Evolutionary conservation across 495 filamentous ascomycete genomes (phyloP), one percentile per base, ranked within the genome.

Genomic region (Podospora australis): DNA sequence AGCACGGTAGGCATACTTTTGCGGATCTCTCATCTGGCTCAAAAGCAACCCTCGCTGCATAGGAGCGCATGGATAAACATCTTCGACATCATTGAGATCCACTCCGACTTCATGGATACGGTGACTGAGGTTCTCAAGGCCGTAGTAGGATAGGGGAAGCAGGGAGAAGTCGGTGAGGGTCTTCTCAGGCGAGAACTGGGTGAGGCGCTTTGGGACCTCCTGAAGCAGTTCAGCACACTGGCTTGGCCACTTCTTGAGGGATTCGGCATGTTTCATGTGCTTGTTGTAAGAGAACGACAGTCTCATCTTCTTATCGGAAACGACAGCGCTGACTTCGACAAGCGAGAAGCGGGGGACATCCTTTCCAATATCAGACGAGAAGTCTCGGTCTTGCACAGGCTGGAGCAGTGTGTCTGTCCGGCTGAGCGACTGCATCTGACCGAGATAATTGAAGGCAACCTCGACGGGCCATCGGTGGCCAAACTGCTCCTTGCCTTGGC

Each of bases 371-470:
- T 58, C 55, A 68, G 34, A 77, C 2, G 74, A 68, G n/a, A n/a
- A n/a, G n/a, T n/a, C n/a, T n/a, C n/a, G n/a, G n/a, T n/a, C n/a
- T n/a, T n/a, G n/a, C n/a, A n/a, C n/a, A n/a, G n/a, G n/a, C 16
- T 72, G 68, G 36, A 83, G 74, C 2, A 80, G 57, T 16, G 72
- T 71, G 44, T 76, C 77, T 6, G 69, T 54, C 38, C 74, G 62
- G 55, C 73, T 74, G 0, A 72, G 56, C 20, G 71, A 64, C 39
- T 75, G 68, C 45, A 65, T 61, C 22, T 64, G 58, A 2, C 74
- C 75, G 7, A 68, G 49, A 42, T 75, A 83, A 54, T 83, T 83
- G 67, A 83, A 82, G 0, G 67, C 69, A 17, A 83, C 72, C 51
- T 83, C 81, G 53, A 82, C 74, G 5, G 77, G 78, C 56, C 68